phyloP scores from a whole-genome alignment of 192 early-diverging fungal species.

The Rhizophagus sp. region DNA sequence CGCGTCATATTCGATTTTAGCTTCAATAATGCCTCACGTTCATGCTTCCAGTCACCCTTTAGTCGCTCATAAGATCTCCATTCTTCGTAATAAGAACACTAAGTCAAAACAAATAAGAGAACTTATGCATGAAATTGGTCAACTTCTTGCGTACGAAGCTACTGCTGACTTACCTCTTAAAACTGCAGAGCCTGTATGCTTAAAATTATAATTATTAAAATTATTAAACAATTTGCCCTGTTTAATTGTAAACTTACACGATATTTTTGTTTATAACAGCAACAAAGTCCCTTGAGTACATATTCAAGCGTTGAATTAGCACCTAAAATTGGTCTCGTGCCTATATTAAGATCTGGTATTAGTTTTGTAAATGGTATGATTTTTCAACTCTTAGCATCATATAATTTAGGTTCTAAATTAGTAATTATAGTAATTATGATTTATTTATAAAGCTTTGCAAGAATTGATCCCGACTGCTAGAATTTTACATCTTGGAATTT shows the following conservation, averaged over 20 bases:
- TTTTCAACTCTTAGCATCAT: not conserved
- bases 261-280: constrained; percentile 29
- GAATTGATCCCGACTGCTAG: constrained; percentile 68
- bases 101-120: constrained; percentile 53
- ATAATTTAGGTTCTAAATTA: not conserved
- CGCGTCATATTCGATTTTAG: not conserved
- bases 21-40: constrained; percentile 27
- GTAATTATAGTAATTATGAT: constrained; percentile 23
- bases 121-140: constrained; percentile 52
- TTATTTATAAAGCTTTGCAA: constrained; percentile 48
- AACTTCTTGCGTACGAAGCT: constrained; percentile 65
- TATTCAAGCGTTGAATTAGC: constrained; percentile 46
- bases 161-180: constrained; percentile 46
- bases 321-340: constrained; percentile 55
- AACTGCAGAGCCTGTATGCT: constrained; percentile 32
- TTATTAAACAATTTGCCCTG: no score
- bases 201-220: not conserved
- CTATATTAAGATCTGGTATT: constrained; percentile 66
- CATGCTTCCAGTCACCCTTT: constrained; percentile 57
- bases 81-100: constrained; percentile 51
- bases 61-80: constrained; percentile 57
- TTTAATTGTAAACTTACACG: not conserved
- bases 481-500: constrained; percentile 78
- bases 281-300: constrained; percentile 47
- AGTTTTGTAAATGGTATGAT: constrained; percentile 52